Percentiles rank a stretch among this genome's conserved stretches.
These are phyloP conservation scores for Naegleria lovaniensis DNA, from an alignment of 208 protist species.

Conservation along the genomic window DNA sequence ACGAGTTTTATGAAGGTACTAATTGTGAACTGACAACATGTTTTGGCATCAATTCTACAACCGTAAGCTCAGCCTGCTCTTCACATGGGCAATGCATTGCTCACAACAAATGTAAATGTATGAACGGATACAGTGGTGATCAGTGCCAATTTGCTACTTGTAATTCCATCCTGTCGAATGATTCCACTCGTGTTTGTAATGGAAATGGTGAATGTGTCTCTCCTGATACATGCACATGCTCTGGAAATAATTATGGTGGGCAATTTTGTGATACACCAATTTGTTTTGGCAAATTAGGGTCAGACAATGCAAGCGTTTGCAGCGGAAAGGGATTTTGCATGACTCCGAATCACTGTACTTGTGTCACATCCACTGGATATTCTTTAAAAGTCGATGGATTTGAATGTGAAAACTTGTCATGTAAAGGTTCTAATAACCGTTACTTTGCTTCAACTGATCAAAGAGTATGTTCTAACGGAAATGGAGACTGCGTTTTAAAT, in stretches of 20 bases:
- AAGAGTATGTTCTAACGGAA: not conserved
- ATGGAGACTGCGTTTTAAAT: not conserved
- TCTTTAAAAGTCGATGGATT: no score
- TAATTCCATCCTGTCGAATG: no score
- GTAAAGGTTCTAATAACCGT: not conserved
- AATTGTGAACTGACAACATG: no score
- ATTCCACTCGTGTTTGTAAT: no score
- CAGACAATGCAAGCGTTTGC: not conserved
- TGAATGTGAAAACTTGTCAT: no score
- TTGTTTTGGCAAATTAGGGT: not conserved
- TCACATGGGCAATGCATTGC: not conserved
- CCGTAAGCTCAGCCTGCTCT: no score
- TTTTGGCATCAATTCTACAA: no score
- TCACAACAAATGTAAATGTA: slow-evolving; percentile 1
- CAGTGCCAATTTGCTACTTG: no score
- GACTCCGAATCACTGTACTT: not conserved
- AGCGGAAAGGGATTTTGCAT: not conserved
- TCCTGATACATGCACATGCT: not conserved
- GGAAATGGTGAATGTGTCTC: no score
- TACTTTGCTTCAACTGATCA: not conserved
- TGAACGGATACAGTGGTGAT: not conserved
- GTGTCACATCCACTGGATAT: not conserved
- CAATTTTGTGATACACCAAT: not conserved
- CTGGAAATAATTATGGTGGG: not conserved
- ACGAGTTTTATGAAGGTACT: no score